Evolutionary conservation across 352 stramenopile genomes (phyloP), one percentile per base, ranked within the genome.

Genomic region (Globisporangium heterothallicum): DNA sequence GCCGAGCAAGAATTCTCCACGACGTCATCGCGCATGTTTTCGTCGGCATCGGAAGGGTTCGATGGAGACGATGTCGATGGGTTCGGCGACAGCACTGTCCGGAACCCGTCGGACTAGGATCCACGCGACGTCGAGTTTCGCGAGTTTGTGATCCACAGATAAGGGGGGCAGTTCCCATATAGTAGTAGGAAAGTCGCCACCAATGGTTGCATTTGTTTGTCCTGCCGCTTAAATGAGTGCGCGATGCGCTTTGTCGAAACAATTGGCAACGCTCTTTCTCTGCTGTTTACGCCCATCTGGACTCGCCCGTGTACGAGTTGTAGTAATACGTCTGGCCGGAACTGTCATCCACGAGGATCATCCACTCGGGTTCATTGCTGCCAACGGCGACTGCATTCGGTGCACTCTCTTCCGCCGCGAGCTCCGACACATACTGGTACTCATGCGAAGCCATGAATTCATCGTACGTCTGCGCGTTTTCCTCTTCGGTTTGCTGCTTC

Each of bases 311-410:
- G 35, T 66, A 49, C 9, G 57, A 65, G 48, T 90, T 89, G 66
- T 88, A 91, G 42, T 88, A 92, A 63, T 91, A 91, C 35, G 59
- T 68, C 16, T 79, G 61, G 1, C 82, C 79, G 0, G 74, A 85
- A 25, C 47, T 63, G 22, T 88, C 78, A 32, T 93, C 82, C 6
- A 80, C 59, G 18, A 84, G 62, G 14, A 69, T 73, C 46, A 73
- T 72, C 79, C 78, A 92, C 29, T 70, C 66, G n/a, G 35, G 46
- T 59, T 58, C 57, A 9, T n/a, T n/a, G n/a, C n/a, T n/a, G n/a
- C n/a, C 49, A 19, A 52, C 53, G 1, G 35, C 50, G 10, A 60
- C 42, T 2, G 48, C 27, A 41, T 71, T 58, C 13, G 41, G 42
- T 12, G 41, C 43, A 12, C 35, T 56, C 26, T 68, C 68, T 13